Evolutionary conservation across 1,284 basidiomycete species (phyloP).

Genomic region (Rhodotorula mucilaginosa): DNA sequence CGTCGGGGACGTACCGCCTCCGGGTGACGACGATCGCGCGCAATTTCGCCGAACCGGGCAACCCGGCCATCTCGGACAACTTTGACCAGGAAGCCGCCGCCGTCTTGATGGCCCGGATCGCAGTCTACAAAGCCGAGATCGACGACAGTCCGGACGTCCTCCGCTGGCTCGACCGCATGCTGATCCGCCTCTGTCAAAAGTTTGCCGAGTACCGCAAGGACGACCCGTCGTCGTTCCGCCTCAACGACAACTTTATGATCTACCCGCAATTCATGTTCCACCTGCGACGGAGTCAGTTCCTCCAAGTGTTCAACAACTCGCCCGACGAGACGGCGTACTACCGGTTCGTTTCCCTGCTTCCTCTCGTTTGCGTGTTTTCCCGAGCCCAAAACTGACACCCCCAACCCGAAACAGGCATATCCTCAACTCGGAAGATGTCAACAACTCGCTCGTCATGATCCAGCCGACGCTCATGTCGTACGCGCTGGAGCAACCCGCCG

Average conservation of each 20-base stretch:
- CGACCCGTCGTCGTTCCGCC: constrained; percentile 88
- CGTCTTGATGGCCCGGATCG: constrained; percentile 97
- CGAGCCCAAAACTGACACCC: constrained; percentile 1
- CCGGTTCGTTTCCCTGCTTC: constrained; percentile 55
- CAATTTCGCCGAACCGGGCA: constrained; percentile 95
- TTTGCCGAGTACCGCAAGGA: constrained; percentile 99
- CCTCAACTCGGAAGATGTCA: constrained; percentile 95
- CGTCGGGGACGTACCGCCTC: constrained; percentile 88
- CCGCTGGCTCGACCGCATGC: constrained; percentile 97
- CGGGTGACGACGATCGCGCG: constrained; percentile 96
- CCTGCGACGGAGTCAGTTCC: constrained; percentile 90
- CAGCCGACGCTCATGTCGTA: constrained; percentile 99
- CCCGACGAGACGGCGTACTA: constrained; percentile 99
- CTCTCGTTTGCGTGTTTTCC: neutral
- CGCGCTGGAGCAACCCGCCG: constrained; percentile 82
- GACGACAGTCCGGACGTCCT: constrained; percentile 97
- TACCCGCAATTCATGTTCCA: constrained; percentile 99
- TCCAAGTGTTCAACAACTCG: constrained; percentile 99
- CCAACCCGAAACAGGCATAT: constrained; percentile 66
- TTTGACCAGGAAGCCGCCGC: constrained; percentile 99
- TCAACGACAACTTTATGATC: constrained; percentile 95
- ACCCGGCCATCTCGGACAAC: constrained; percentile 84
- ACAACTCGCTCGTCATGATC: constrained; percentile 99
- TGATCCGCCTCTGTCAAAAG: constrained; percentile 97
- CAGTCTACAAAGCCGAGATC: constrained; percentile 99